Evolutionary conservation across 257 asterid genomes (phyloP), one percentile per base, ranked within the genome.

Genomic region (Fraxinus anomala): DNA sequence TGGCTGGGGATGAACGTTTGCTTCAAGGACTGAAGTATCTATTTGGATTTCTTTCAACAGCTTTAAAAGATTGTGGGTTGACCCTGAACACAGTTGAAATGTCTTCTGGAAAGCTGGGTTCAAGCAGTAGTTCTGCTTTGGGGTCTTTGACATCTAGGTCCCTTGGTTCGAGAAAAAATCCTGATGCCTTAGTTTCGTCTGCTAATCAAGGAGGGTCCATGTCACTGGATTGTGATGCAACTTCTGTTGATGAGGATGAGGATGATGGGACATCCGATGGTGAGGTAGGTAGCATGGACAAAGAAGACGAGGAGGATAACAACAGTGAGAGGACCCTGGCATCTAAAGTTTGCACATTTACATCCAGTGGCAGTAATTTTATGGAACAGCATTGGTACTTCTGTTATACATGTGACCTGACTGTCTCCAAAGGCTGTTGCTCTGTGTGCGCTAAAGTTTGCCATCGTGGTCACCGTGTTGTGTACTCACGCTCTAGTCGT

Each of bases 341-440:
- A 42, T 87, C 97, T 74, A 93, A 92, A 91, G 99, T 96, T 79
- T 96, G 99, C 79, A 93, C 99, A 69, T 96, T 96, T 69, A 96
- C 99, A 26, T 96, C 99, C 75, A 96, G 99, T 74, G 99, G 99
- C 73, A 96, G 99, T 87, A 96, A 96, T 84, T 96, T 96, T 82
- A 96, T 96, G 99, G 99, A 96, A 80, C 99, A 96, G 68, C 99
- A 96, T 78, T 96, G 99, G 99, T 96, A 96, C 85, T 96, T 96
- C 85, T 96, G 99, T 84, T 96, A 96, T 83, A 91, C 98, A 24
- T 96, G 99, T 84, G 99, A 96, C 86, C 91, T 96, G 81, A 93
- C 98, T 5, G 97, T 96, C 72, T 92, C 99, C 49, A 96, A 96
- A 85, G 99, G 99, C 77, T 93, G 98, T 83, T 96, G 99, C 87